A percentile compares a stretch with the other conserved stretches of the same genome.
Evolutionary conservation across 2,329 filamentous ascomycete genomes (phyloP).

Genomic region (Neodidymelliopsis sp.): DNA sequence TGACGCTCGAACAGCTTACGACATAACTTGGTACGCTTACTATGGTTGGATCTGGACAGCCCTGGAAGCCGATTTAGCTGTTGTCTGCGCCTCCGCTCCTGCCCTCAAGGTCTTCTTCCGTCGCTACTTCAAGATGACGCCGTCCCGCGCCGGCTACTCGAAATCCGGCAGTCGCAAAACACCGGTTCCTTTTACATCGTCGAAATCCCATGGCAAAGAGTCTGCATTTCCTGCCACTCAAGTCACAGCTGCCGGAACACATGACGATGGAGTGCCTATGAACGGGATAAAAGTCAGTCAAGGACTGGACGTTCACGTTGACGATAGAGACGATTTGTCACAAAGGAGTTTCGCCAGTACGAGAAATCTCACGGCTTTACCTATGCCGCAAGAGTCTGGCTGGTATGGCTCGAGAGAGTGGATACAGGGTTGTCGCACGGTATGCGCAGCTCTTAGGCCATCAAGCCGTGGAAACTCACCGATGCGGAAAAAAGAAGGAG

Average conservation of each 20-base stretch:
- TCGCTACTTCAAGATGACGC: slow-evolving; percentile 45
- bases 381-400: slow-evolving; percentile 9
- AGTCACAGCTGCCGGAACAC: slow-evolving; percentile 11
- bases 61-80: slow-evolving; percentile 51
- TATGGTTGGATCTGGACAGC: slow-evolving; percentile 52
- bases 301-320: slow-evolving; percentile 27
- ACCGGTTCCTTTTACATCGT: not conserved
- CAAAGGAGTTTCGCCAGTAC: slow-evolving; percentile 31
- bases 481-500: slow-evolving; percentile 5
- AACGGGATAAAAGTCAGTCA: slow-evolving; percentile 33
- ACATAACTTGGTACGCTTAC: slow-evolving; percentile 52
- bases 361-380: slow-evolving; percentile 27
- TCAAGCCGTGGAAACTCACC: slow-evolving; percentile 10
- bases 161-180: slow-evolving; percentile 11
- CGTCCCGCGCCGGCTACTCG: slow-evolving; percentile 18
- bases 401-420: slow-evolving; percentile 19
- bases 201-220: slow-evolving; percentile 6
- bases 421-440: slow-evolving; percentile 26
- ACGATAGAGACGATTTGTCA: slow-evolving; percentile 29
- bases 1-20: slow-evolving; percentile 36
- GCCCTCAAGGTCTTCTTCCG: slow-evolving; percentile 55
- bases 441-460: slow-evolving; percentile 25
- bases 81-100: slow-evolving; percentile 54
- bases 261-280: slow-evolving; percentile 25
- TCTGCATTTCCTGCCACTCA: slow-evolving; percentile 10